Conservation (phyloP, 73 alveolate genomes). For the Halteria grandinella region DNA sequence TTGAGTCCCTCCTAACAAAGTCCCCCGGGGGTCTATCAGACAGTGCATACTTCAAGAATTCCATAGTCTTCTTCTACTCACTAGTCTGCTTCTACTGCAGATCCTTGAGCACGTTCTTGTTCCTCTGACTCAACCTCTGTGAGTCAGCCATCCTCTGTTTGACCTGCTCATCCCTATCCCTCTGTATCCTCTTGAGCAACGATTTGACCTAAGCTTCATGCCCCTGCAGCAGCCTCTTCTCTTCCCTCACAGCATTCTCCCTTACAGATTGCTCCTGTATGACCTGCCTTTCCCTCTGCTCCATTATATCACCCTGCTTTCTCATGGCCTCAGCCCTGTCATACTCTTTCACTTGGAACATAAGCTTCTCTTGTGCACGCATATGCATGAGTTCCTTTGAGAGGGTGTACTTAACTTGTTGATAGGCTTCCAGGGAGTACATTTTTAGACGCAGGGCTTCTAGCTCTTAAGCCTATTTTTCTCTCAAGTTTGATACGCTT, state of each 20-base stretch:
- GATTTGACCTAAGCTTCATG: constrained; percentile 56
- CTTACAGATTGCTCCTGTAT: constrained; percentile 23
- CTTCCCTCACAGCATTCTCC: constrained; percentile 51
- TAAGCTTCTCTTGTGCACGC: constrained; percentile 55
- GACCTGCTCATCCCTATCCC: constrained; percentile 66
- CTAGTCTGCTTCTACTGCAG: constrained; percentile 61
- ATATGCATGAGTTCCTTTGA: constrained; percentile 51
- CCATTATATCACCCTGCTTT: constrained; percentile 57
- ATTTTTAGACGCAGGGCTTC: too few species aligned
- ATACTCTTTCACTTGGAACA: constrained; percentile 54
- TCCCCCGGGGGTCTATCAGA: constrained; percentile 20
- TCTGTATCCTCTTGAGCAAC: constrained; percentile 68
- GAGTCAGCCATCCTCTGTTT: constrained; percentile 71
- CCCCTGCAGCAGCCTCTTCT: constrained; percentile 35
- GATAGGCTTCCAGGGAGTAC: too few species aligned
- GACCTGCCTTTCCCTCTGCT: constrained; percentile 31
- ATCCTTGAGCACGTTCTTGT: constrained; percentile 69
- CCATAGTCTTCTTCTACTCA: constrained; percentile 61
- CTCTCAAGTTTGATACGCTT: too few species aligned
- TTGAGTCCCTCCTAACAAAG: constrained; percentile 8
- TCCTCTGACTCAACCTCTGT: constrained; percentile 72
- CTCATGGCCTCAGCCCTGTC: constrained; percentile 63
- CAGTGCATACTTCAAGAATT: constrained; percentile 50
- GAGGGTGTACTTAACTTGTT: too few species aligned
- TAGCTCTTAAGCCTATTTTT: too few species aligned